Evolutionary conservation across 331 rosid species (phyloP).

Genomic region (Telfairia occidentalis): DNA sequence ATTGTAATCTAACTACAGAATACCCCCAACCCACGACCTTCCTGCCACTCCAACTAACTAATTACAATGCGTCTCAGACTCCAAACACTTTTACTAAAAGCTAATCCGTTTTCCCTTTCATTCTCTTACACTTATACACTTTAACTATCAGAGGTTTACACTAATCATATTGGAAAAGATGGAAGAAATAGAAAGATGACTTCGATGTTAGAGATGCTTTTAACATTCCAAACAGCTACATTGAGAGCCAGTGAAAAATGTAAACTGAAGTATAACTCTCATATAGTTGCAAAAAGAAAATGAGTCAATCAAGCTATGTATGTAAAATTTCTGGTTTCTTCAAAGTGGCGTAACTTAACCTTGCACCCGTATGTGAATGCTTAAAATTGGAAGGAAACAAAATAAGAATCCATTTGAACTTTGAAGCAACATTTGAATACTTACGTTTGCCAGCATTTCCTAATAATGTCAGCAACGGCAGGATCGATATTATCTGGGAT

Average conservation of each 20-base stretch:
- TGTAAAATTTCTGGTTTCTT: not conserved
- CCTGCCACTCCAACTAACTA: not conserved
- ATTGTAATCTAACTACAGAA: not conserved
- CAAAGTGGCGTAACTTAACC: not conserved
- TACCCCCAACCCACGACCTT: not conserved
- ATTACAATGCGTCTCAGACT: not conserved
- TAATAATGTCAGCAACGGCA: slow-evolving; percentile 56
- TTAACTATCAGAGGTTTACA: not conserved
- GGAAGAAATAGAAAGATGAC: not conserved
- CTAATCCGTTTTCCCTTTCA: not conserved
- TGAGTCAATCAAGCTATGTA: not conserved
- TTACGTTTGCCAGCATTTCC: slow-evolving; percentile 94
- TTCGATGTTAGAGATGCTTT: not conserved
- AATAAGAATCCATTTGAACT: not conserved
- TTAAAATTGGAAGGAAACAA: not conserved
- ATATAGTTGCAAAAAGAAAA: not conserved
- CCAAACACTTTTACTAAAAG: not conserved
- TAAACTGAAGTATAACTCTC: not conserved
- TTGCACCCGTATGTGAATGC: not conserved
- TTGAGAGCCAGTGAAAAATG: not conserved
- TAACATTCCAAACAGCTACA: not conserved
- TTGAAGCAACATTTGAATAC: slow-evolving; percentile 19
- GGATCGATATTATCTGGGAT: slow-evolving; percentile 76
- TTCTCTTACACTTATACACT: not conserved
- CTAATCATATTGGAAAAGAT: not conserved